These are phyloP conservation scores for Epichloe coenophiala DNA, from an alignment of 2,329 filamentous ascomycete species.

Conservation along the genomic window DNA sequence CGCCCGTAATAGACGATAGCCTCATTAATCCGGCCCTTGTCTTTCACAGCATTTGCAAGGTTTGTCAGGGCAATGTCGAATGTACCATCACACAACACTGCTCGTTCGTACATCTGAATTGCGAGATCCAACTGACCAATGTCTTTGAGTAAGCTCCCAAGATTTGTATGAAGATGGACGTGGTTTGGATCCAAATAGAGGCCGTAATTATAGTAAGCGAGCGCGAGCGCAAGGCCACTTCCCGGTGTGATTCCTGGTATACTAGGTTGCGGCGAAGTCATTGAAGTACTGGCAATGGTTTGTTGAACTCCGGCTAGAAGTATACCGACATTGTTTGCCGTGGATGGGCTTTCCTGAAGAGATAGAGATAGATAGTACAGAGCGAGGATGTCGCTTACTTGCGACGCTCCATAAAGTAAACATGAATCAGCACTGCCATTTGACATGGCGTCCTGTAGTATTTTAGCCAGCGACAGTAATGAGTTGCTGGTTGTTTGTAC, in stretches of 20 bases:
- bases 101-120: slow-evolving; percentile 94
- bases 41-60: slow-evolving; percentile 93
- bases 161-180: slow-evolving; percentile 91
- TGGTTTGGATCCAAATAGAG: slow-evolving; percentile 75
- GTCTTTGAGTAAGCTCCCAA: slow-evolving; percentile 90
- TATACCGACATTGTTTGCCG: slow-evolving; percentile 96
- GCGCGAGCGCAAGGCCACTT: slow-evolving; percentile 73
- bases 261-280: slow-evolving; percentile 16
- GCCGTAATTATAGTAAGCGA: slow-evolving; percentile 93
- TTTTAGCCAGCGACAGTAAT: slow-evolving; percentile 86
- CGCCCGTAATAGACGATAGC: slow-evolving; percentile 86
- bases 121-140: slow-evolving; percentile 85
- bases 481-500: slow-evolving; percentile 93
- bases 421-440: slow-evolving; percentile 47
- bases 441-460: slow-evolving; percentile 92
- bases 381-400: slow-evolving; percentile 82
- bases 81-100: slow-evolving; percentile 79
- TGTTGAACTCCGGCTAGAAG: slow-evolving; percentile 91
- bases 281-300: slow-evolving; percentile 22
- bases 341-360: slow-evolving; percentile 89
- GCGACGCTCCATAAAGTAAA: slow-evolving; percentile 49
- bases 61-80: slow-evolving; percentile 97
- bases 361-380: slow-evolving; percentile 93
- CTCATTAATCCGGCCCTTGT: slow-evolving; percentile 82
- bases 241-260: slow-evolving; percentile 74